phyloP scores from a whole-genome alignment of 257 asterid genomes.

The Nicotiana undulata region DNA sequence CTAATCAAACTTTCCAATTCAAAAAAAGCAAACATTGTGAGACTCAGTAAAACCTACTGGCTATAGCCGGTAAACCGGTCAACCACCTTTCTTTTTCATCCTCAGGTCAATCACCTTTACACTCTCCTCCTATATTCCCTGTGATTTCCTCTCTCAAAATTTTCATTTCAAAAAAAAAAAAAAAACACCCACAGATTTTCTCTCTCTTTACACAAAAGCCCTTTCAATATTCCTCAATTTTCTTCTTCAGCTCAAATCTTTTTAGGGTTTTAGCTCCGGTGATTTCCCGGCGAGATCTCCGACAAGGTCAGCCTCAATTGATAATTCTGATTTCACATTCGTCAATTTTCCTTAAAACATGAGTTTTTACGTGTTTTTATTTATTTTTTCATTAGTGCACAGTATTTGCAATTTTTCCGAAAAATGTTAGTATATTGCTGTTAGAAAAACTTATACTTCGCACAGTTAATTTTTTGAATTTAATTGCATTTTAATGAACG shows the following conservation, averaged over 20 bases:
- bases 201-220: not conserved
- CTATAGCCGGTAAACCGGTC: not conserved
- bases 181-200: not conserved
- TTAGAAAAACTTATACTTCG: not conserved
- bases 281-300: constrained; percentile 25
- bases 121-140: not conserved
- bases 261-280: constrained; percentile 2
- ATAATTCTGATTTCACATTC: not conserved
- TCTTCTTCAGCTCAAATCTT: not conserved
- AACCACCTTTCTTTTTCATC: not conserved
- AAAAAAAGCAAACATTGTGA: too few relatives aligned
- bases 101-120: too few relatives aligned
- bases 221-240: not conserved
- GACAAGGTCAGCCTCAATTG: constrained; percentile 22
- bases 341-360: not conserved
- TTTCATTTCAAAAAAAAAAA: not conserved
- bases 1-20: not conserved
- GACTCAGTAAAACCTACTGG: not conserved
- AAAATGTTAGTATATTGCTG: not conserved
- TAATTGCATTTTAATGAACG: not conserved
- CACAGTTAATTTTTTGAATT: not conserved
- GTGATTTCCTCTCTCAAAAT: not conserved
- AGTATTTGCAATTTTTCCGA: not conserved
- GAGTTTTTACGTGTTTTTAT: not conserved
- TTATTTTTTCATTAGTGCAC: not conserved